phyloP scores from a whole-genome alignment of 805 yeast genomes.

The Jamesozyma spencerorum region DNA sequence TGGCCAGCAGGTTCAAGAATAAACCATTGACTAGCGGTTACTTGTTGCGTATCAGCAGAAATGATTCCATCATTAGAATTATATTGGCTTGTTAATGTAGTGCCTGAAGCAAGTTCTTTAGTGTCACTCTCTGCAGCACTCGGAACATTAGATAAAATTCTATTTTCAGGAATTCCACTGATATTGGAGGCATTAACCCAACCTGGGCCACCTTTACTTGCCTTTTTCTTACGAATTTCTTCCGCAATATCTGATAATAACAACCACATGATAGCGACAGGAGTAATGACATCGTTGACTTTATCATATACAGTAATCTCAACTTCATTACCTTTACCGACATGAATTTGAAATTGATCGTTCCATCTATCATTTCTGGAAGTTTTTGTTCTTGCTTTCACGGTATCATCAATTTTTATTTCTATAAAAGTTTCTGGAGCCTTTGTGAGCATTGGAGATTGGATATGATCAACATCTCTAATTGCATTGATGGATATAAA shows the following conservation, averaged over 20 bases:
- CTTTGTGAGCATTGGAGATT: slow-evolving; percentile 68
- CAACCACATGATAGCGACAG: slow-evolving; percentile 91
- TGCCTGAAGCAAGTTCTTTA: background rate
- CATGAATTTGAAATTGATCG: slow-evolving; percentile 71
- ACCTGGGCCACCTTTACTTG: slow-evolving; percentile 62
- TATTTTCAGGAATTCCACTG: background rate
- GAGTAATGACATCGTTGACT: slow-evolving; percentile 53
- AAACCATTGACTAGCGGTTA: slow-evolving; percentile 72
- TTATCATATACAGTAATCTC: slow-evolving; percentile 84
- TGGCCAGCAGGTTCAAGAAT: slow-evolving; percentile 92
- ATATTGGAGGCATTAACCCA: slow-evolving; percentile 76
- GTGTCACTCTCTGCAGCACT: background rate
- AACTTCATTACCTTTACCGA: slow-evolving; percentile 87
- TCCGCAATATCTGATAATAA: slow-evolving; percentile 86
- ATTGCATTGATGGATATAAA: slow-evolving; percentile 65
- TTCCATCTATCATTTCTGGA: slow-evolving; percentile 72
- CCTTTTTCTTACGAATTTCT: slow-evolving; percentile 85
- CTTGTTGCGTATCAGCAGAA: slow-evolving; percentile 3
- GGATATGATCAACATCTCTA: slow-evolving; percentile 86
- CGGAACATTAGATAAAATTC: background rate
- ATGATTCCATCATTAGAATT: background rate
- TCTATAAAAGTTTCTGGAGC: slow-evolving; percentile 72
- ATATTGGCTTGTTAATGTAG: background rate
- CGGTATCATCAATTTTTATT: slow-evolving; percentile 82
- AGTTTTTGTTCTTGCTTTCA: slow-evolving; percentile 64